Percentiles rank a stretch among this genome's conserved stretches.
phyloP scores from a whole-genome alignment of 2,329 filamentous ascomycete genomes.

The Chrysosporium queenslandicum region DNA sequence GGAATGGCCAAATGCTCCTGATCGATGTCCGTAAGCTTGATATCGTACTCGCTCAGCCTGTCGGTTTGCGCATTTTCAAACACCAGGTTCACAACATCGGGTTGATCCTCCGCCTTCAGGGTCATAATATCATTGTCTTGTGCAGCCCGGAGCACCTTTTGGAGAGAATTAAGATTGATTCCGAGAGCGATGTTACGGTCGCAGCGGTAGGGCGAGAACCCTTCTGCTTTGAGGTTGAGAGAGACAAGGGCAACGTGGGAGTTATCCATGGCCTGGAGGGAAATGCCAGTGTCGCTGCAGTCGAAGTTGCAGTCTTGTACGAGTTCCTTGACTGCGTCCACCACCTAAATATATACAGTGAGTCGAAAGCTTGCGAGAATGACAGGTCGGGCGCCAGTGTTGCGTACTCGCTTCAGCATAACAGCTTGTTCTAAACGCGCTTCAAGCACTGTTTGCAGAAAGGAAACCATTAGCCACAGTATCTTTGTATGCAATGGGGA shows the following conservation, averaged over 20 bases:
- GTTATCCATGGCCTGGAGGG: slow-evolving; percentile 99
- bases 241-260: slow-evolving; percentile 97
- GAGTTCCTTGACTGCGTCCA: slow-evolving; percentile 97
- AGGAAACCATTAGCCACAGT: neutral
- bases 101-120: slow-evolving; percentile 92
- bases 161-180: slow-evolving; percentile 91
- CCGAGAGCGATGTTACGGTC: slow-evolving; percentile 98
- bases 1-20: slow-evolving; percentile 98
- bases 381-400: neutral
- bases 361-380: neutral
- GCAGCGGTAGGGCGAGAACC: slow-evolving; percentile 91
- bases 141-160: slow-evolving; percentile 90
- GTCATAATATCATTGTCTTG: slow-evolving; percentile 92
- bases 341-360: slow-evolving; percentile 51
- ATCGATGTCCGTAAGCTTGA: slow-evolving; percentile 99
- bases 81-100: slow-evolving; percentile 86
- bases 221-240: slow-evolving; percentile 95
- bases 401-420: slow-evolving; percentile 80
- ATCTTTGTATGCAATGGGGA: neutral
- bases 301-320: slow-evolving; percentile 99
- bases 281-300: slow-evolving; percentile 98
- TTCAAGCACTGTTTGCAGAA: slow-evolving; percentile 62
- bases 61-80: slow-evolving; percentile 88
- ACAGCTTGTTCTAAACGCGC: slow-evolving; percentile 90
- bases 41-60: slow-evolving; percentile 94